phyloP scores from a whole-genome alignment of 2,329 filamentous ascomycete species.

The Colletotrichum neosansevieriae region DNA sequence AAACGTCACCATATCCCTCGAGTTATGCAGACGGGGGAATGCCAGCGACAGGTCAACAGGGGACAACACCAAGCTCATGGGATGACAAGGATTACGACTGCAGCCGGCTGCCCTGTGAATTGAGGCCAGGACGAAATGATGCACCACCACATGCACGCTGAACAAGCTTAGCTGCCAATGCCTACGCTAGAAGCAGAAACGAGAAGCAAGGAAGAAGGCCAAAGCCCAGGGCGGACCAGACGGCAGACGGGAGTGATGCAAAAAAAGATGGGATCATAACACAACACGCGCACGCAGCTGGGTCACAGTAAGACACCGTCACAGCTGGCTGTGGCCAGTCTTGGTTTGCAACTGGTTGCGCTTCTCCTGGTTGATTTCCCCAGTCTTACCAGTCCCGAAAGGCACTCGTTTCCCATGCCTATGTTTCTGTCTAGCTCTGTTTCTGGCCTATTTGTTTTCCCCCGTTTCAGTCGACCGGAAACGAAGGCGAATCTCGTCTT shows the following conservation, averaged over 20 bases:
- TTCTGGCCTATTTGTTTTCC: constrained; percentile 26
- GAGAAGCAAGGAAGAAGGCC: constrained; percentile 34
- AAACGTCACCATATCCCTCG: constrained; percentile 31
- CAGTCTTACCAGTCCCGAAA: constrained; percentile 36
- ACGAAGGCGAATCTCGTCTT: constrained; percentile 25
- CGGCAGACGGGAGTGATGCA: constrained; percentile 9
- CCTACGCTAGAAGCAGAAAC: constrained; percentile 36
- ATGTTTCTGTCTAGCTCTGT: constrained; percentile 7
- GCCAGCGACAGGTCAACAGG: constrained; percentile 29
- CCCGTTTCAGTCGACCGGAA: constrained; percentile 14
- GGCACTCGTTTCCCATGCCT: constrained; percentile 19
- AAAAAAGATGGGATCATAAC: constrained; percentile 20
- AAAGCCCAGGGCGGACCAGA: constrained; percentile 16
- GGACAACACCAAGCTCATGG: constrained; percentile 34
- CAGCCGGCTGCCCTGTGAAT: constrained; percentile 17
- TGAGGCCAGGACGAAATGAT: constrained; percentile 20
- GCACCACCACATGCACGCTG: constrained; percentile 21
- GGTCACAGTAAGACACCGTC: constrained; percentile 24
- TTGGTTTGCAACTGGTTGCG: constrained; percentile 29
- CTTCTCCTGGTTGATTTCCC: constrained; percentile 19
- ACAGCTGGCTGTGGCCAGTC: constrained; percentile 19
- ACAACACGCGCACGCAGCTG: constrained; percentile 12
- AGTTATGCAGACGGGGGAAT: constrained; percentile 20
- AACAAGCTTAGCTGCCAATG: constrained; percentile 33
- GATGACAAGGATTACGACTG: constrained; percentile 32